Evolutionary conservation across 345 rosid species (phyloP).

Genomic region (Atalantia buxifolia): DNA sequence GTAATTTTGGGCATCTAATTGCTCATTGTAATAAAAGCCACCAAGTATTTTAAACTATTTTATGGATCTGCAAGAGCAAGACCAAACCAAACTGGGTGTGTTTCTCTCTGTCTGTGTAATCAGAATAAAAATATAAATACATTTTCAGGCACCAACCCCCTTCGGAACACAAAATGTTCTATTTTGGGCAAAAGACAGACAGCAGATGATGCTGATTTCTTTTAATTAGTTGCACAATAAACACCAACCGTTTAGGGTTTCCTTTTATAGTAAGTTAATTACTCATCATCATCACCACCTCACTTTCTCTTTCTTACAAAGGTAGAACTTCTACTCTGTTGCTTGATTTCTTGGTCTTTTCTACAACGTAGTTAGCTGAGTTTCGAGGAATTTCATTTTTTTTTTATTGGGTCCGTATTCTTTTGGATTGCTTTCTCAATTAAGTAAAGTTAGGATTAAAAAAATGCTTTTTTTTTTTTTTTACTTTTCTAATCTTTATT

Average conservation of each 20-base stretch:
- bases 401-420: conserved; percentile 7
- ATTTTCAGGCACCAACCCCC: neutral
- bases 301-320: neutral
- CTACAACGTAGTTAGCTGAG: neutral
- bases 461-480: neutral
- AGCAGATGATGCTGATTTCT: neutral
- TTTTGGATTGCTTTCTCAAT: neutral
- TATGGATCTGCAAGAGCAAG: no score
- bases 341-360: neutral
- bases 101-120: neutral
- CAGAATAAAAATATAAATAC: neutral
- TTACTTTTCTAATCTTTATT: neutral
- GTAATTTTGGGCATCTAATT: neutral
- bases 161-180: neutral
- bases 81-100: neutral
- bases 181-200: neutral
- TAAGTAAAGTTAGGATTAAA: neutral
- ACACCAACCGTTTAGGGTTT: neutral
- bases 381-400: conserved; percentile 13
- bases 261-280: neutral
- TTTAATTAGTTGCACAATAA: no score
- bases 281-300: neutral
- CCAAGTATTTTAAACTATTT: neutral
- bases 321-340: neutral
- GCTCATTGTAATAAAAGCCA: neutral